phyloP scores from a whole-genome alignment of 2,329 filamentous ascomycete genomes.

The Apiospora hydei region DNA sequence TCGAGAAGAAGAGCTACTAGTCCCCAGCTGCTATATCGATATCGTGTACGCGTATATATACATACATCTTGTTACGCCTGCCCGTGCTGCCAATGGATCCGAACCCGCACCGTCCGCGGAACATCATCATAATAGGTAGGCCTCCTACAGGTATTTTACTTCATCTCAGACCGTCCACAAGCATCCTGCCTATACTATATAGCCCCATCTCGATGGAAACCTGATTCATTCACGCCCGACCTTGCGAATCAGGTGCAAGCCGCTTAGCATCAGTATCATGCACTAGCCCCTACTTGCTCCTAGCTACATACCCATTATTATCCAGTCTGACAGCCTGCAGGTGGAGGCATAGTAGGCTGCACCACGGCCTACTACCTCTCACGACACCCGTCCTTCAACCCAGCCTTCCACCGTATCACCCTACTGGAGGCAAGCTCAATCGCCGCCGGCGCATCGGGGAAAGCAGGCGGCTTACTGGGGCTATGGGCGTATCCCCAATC shows the following conservation, averaged over 20 bases:
- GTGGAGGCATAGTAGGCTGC: slow-evolving; percentile 91
- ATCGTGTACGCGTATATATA: background rate
- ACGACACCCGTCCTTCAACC: slow-evolving; percentile 82
- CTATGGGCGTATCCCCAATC: slow-evolving; percentile 89
- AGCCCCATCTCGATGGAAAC: background rate
- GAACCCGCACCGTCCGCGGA: slow-evolving; percentile 26
- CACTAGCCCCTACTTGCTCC: background rate
- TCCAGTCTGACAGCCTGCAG: slow-evolving; percentile 49
- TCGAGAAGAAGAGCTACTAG: background rate
- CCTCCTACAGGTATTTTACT: slow-evolving; percentile 25
- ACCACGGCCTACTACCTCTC: slow-evolving; percentile 93
- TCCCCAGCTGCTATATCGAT: background rate
- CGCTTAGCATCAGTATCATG: slow-evolving; percentile 23
- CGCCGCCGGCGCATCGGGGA: slow-evolving; percentile 91
- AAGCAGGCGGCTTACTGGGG: slow-evolving; percentile 89
- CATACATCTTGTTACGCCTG: background rate
- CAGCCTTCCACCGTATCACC: slow-evolving; percentile 77
- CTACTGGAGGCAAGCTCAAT: slow-evolving; percentile 86
- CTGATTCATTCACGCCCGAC: background rate
- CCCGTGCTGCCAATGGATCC: slow-evolving; percentile 22
- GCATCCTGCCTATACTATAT: background rate
- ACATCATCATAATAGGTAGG: slow-evolving; percentile 43
- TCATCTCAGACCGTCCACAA: slow-evolving; percentile 5
- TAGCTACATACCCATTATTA: slow-evolving; percentile 18
- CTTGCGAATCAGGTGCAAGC: slow-evolving; percentile 7